Evolutionary conservation across 176 grass and related monocot genomes (phyloP).

Genomic region (Zoysia pacifica): DNA sequence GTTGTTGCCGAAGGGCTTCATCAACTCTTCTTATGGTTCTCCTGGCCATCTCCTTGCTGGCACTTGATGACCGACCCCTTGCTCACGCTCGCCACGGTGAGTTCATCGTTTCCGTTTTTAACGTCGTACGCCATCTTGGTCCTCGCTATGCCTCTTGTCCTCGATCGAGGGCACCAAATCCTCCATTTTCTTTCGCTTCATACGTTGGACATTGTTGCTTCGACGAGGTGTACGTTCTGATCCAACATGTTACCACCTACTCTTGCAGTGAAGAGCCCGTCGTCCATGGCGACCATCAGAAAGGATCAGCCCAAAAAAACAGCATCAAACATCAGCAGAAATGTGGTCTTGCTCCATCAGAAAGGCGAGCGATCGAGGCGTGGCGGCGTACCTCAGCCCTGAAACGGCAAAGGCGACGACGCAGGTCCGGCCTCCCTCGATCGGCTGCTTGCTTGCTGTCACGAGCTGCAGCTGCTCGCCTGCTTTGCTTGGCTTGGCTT

Average conservation of each 20-base stretch:
- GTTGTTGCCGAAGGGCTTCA: conserved; percentile 7
- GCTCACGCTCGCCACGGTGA: conserved; percentile 42
- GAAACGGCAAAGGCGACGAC: no score
- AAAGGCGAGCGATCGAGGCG: no score
- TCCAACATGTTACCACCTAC: neutral
- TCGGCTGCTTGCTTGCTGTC: no score
- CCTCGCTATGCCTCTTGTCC: neutral
- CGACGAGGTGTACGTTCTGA: neutral
- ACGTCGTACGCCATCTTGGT: neutral
- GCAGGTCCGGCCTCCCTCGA: no score
- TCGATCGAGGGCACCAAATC: no score
- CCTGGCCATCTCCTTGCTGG: conserved; percentile 35
- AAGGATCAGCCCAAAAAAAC: no score
- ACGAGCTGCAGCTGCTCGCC: no score
- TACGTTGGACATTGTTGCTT: neutral
- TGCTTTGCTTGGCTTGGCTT: no score
- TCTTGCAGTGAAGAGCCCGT: conserved; percentile 38
- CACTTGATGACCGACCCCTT: conserved; percentile 9
- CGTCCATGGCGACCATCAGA: no score
- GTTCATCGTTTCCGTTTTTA: neutral
- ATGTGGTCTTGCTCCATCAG: no score
- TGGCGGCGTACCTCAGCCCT: no score
- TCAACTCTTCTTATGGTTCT: neutral
- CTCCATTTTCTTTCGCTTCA: neutral
- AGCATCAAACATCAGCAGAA: no score